Percentiles rank a stretch among this genome's conserved stretches.
Conservation (phyloP, 2,329 filamentous ascomycete genomes). For the Colletotrichum liriopes region DNA sequence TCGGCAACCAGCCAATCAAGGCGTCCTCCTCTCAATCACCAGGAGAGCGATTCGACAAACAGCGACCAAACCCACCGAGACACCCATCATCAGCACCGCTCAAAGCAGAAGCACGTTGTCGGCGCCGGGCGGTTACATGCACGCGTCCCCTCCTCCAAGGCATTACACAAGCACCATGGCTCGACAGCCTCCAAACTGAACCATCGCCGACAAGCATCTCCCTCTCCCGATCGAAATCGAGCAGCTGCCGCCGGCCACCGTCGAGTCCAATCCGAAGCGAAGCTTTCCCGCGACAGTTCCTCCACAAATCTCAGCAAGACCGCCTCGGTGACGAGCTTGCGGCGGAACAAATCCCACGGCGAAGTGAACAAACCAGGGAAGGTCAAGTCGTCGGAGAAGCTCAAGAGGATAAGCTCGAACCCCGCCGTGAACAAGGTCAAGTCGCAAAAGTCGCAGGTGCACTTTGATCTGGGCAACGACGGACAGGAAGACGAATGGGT, state of each 20-base stretch:
- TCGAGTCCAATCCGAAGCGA: constrained; percentile 56
- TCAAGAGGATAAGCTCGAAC: constrained; percentile 69
- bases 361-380: constrained; percentile 65
- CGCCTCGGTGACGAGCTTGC: constrained; percentile 68
- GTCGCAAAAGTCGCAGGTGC: constrained; percentile 66
- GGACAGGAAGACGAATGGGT: constrained; percentile 75
- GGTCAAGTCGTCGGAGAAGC: constrained; percentile 65
- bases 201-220: constrained; percentile 60
- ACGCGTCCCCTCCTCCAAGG: constrained; percentile 68
- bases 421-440: constrained; percentile 63
- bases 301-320: constrained; percentile 67
- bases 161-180: constrained; percentile 61
- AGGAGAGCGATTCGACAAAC: constrained; percentile 55
- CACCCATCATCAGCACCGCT: constrained; percentile 49
- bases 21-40: constrained; percentile 58
- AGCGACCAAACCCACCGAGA: constrained; percentile 50
- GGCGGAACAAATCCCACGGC: constrained; percentile 73
- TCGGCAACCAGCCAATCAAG: constrained; percentile 70
- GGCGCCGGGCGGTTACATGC: constrained; percentile 64
- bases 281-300: constrained; percentile 62
- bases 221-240: constrained; percentile 56
- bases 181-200: constrained; percentile 57
- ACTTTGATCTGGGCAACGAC: constrained; percentile 74
- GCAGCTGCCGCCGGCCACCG: constrained; percentile 47
- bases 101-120: constrained; percentile 60